A percentile compares a stretch with the other conserved stretches of the same genome.
Evolutionary conservation across 352 stramenopile genomes (phyloP).

Genomic region (Globisporangium mamillatum): DNA sequence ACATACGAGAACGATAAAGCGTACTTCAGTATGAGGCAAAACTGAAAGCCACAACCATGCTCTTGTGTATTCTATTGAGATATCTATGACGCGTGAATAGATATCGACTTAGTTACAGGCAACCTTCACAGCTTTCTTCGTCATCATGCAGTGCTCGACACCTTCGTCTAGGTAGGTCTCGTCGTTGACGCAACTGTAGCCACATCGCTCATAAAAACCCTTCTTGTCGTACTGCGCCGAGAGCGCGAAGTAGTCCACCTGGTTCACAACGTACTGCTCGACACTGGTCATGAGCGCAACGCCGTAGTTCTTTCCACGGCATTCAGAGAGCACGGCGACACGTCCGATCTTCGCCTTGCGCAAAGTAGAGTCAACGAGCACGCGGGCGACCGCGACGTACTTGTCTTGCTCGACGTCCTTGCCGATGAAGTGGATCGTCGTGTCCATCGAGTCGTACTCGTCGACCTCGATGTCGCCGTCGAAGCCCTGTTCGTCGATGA

Average conservation of each 20-base stretch:
- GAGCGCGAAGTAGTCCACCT: slow-evolving; percentile 39
- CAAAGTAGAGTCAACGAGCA: slow-evolving; percentile 26
- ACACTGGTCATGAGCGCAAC: slow-evolving; percentile 28
- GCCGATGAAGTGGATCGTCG: slow-evolving; percentile 52
- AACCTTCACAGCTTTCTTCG: slow-evolving; percentile 2
- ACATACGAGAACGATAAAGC: background rate
- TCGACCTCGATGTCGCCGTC: slow-evolving; percentile 47
- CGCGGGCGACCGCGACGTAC: slow-evolving; percentile 48
- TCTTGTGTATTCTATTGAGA: background rate
- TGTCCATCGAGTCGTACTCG: slow-evolving; percentile 35
- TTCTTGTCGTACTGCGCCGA: slow-evolving; percentile 54
- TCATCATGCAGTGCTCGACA: slow-evolving; percentile 45
- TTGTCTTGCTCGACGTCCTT: slow-evolving; percentile 49
- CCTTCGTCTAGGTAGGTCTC: slow-evolving; percentile 57
- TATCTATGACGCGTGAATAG: background rate
- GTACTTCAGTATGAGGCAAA: background rate
- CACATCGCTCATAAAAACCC: slow-evolving; percentile 68
- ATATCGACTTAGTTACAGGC: background rate
- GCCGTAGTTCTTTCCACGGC: slow-evolving; percentile 52
- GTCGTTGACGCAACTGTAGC: slow-evolving; percentile 45
- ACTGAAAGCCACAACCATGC: background rate
- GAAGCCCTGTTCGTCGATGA: slow-evolving; percentile 55
- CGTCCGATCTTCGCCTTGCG: slow-evolving; percentile 52
- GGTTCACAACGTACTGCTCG: slow-evolving; percentile 24
- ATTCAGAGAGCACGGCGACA: slow-evolving; percentile 54